These are phyloP conservation scores for Alternaria consortialis DNA, from an alignment of 2,329 filamentous ascomycete genomes.

Conservation along the genomic window DNA sequence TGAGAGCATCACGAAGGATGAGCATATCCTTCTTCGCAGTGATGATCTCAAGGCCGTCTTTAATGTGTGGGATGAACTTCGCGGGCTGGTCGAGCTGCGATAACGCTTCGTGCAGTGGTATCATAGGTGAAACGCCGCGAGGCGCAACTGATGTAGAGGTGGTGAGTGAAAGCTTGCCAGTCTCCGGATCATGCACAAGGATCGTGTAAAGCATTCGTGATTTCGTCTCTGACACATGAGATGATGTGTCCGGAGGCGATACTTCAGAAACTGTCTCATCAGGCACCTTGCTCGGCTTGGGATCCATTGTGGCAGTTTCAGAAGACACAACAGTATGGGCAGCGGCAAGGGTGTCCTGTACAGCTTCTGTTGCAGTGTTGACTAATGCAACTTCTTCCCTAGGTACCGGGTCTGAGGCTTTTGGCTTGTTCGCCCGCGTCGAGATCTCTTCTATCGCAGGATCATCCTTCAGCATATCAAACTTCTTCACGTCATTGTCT, in stretches of 20 bases:
- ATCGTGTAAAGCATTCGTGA: conserved; percentile 35
- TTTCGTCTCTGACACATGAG: background rate
- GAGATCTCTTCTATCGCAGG: background rate
- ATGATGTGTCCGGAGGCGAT: background rate
- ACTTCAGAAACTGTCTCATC: background rate
- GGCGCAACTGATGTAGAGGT: conserved; percentile 32
- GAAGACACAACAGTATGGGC: background rate
- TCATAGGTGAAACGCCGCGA: conserved; percentile 22
- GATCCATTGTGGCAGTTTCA: background rate
- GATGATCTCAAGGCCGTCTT: conserved; percentile 37
- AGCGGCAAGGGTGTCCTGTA: background rate
- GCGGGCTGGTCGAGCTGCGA: conserved; percentile 35
- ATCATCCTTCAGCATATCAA: conserved; percentile 30
- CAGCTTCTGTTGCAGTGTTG: background rate
- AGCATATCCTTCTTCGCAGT: conserved; percentile 43
- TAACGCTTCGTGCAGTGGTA: conserved; percentile 43
- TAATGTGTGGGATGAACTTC: conserved; percentile 45
- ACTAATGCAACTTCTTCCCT: background rate
- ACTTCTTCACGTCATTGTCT: conserved; percentile 4
- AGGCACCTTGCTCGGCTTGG: background rate
- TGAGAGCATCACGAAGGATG: conserved; percentile 35
- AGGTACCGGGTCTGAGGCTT: background rate
- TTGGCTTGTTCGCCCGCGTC: background rate
- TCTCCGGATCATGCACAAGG: conserved; percentile 38
- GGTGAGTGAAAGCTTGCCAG: conserved; percentile 36